Evolutionary conservation across 768 basidiomycete genomes (phyloP).

Genomic region (Hemileccinum impolitum): DNA sequence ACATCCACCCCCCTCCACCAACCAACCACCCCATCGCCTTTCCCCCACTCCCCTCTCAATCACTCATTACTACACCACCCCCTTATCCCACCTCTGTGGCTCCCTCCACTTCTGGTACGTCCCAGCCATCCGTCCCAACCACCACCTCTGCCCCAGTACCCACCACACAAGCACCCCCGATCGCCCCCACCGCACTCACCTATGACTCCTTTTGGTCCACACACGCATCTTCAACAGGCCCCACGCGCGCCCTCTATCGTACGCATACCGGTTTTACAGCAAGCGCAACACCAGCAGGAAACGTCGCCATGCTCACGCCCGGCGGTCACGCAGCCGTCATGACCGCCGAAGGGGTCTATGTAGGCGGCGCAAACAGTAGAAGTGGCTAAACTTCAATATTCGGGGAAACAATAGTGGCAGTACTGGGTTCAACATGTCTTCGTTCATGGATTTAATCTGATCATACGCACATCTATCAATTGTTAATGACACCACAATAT

Average conservation of each 20-base stretch:
- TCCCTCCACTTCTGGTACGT: neutral
- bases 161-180: neutral
- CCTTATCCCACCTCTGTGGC: neutral
- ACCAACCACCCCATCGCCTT: constrained; percentile 11
- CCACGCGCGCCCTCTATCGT: constrained; percentile 28
- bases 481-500: constrained; percentile 12
- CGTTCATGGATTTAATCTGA: constrained; percentile 26
- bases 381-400: neutral
- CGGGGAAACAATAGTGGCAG: neutral
- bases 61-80: neutral
- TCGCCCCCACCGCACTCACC: constrained; percentile 38
- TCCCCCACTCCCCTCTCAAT: neutral
- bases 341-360: constrained; percentile 32
- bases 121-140: neutral
- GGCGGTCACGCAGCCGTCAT: constrained; percentile 30
- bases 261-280: constrained; percentile 29
- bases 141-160: constrained; percentile 6
- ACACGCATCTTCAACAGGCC: constrained; percentile 35
- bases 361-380: constrained; percentile 21
- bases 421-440: neutral
- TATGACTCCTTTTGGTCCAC: constrained; percentile 67
- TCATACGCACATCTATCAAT: constrained; percentile 18
- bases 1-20: neutral
- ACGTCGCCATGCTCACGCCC: constrained; percentile 32
- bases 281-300: constrained; percentile 23